Evolutionary conservation across 169 alveolate genomes (phyloP).

Genomic region (Plasmodium ovale): DNA sequence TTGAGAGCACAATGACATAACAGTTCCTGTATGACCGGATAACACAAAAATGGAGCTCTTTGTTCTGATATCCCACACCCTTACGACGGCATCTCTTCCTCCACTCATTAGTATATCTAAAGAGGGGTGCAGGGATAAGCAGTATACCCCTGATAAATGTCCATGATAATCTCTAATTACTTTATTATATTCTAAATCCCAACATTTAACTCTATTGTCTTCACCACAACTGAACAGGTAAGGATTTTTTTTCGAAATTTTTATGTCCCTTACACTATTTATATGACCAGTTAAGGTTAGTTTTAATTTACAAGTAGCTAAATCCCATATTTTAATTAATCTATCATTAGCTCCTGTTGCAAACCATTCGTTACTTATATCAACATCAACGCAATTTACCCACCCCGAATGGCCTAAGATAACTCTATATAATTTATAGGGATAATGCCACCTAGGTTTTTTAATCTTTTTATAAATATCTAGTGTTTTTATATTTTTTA

Average conservation of each 20-base stretch:
- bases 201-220: constrained; percentile 97
- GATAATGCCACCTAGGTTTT: constrained; percentile 95
- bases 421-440: constrained; percentile 97
- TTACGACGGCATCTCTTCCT: constrained; percentile 98
- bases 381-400: constrained; percentile 97
- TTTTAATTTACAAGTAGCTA: constrained; percentile 96
- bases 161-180: constrained; percentile 98
- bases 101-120: constrained; percentile 97
- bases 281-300: constrained; percentile 98
- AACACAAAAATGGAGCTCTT: constrained; percentile 94
- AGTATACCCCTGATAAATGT: constrained; percentile 96
- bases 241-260: constrained; percentile 96
- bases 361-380: constrained; percentile 96
- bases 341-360: constrained; percentile 98
- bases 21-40: constrained; percentile 96
- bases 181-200: constrained; percentile 99
- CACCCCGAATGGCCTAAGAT: constrained; percentile 99
- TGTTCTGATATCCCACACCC: constrained; percentile 99
- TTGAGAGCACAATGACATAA: constrained; percentile 92
- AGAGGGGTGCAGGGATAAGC: constrained; percentile 96
- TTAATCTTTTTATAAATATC: constrained; percentile 75
- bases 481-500: constrained; percentile 80
- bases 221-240: constrained; percentile 98
- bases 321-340: constrained; percentile 98
- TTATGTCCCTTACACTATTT: constrained; percentile 94